A percentile compares a stretch with the other conserved stretches of the same genome.
phyloP scores from a whole-genome alignment of 2,329 filamentous ascomycete species.

The Alternaria ventricosa region DNA sequence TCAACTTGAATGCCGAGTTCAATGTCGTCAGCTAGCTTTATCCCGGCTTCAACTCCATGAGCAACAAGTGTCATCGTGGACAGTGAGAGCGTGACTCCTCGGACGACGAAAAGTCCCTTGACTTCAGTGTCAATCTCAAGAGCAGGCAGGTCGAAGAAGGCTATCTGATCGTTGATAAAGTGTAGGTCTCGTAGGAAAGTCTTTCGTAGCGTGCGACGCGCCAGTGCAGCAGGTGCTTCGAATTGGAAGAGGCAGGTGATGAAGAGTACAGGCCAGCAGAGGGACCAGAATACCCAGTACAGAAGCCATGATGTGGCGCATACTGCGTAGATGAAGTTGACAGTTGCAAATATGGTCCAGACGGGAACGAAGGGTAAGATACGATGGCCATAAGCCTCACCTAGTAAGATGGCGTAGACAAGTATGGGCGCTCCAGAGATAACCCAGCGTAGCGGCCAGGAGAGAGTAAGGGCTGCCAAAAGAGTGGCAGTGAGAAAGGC shows the following conservation, averaged over 20 bases:
- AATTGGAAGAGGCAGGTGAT: slow-evolving; percentile 58
- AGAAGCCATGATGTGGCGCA: slow-evolving; percentile 61
- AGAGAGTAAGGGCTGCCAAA: slow-evolving; percentile 13
- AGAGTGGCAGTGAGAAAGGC: slow-evolving; percentile 18
- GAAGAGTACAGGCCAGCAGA: slow-evolving; percentile 53
- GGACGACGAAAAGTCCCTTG: slow-evolving; percentile 59
- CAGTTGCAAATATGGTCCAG: slow-evolving; percentile 55
- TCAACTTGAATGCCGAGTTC: slow-evolving; percentile 61
- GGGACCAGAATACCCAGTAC: slow-evolving; percentile 51
- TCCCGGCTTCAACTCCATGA: slow-evolving; percentile 61
- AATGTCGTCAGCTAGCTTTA: slow-evolving; percentile 60
- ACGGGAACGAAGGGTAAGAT: slow-evolving; percentile 55
- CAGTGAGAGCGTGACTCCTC: slow-evolving; percentile 60
- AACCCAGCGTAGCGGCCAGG: slow-evolving; percentile 46
- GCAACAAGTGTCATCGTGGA: slow-evolving; percentile 58
- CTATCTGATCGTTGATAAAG: slow-evolving; percentile 60
- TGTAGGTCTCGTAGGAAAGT: slow-evolving; percentile 53
- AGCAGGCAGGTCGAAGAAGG: slow-evolving; percentile 58
- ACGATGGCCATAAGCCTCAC: slow-evolving; percentile 46
- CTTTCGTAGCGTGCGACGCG: slow-evolving; percentile 44
- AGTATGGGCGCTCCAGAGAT: slow-evolving; percentile 52
- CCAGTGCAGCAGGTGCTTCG: slow-evolving; percentile 45
- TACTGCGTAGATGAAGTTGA: slow-evolving; percentile 57
- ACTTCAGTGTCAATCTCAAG: slow-evolving; percentile 63
- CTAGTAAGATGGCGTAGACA: slow-evolving; percentile 45